Evolutionary conservation across 768 basidiomycete genomes (phyloP).

Genomic region (Plicaturopsis crispa): DNA sequence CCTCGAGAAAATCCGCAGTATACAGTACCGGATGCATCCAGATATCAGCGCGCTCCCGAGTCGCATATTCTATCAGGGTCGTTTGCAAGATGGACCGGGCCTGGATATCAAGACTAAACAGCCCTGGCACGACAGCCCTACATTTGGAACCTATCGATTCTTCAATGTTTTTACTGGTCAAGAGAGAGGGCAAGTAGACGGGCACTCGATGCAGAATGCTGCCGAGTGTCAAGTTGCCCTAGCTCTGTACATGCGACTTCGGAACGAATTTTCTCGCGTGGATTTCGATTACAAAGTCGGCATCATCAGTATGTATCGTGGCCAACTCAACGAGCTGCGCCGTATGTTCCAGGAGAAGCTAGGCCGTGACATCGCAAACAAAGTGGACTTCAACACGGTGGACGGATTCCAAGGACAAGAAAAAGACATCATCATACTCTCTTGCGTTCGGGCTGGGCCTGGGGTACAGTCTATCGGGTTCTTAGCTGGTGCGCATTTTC

Average conservation of each 20-base stretch:
- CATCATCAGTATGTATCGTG: slow-evolving; percentile 92
- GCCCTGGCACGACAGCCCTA: slow-evolving; percentile 76
- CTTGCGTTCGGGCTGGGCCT: slow-evolving; percentile 90
- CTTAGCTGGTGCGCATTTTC: slow-evolving; percentile 62
- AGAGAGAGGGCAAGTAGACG: slow-evolving; percentile 48
- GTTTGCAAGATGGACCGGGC: slow-evolving; percentile 77
- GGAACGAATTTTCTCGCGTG: slow-evolving; percentile 48
- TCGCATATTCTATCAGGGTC: slow-evolving; percentile 75
- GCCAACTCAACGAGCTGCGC: slow-evolving; percentile 73
- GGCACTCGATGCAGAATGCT: slow-evolving; percentile 71
- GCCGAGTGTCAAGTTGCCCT: slow-evolving; percentile 71
- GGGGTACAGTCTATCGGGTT: slow-evolving; percentile 83
- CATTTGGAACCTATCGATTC: slow-evolving; percentile 85
- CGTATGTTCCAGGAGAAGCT: slow-evolving; percentile 63
- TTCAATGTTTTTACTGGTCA: slow-evolving; percentile 68
- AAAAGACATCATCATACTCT: slow-evolving; percentile 96
- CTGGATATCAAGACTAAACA: slow-evolving; percentile 80
- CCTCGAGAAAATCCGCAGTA: slow-evolving; percentile 38
- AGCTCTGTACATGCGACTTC: slow-evolving; percentile 66
- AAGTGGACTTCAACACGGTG: slow-evolving; percentile 92
- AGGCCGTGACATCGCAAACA: slow-evolving; percentile 58
- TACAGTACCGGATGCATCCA: slow-evolving; percentile 99
- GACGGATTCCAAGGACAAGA: slow-evolving; percentile 99
- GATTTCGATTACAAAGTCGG: slow-evolving; percentile 53
- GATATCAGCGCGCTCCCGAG: slow-evolving; percentile 90